Conservation (phyloP, 768 basidiomycete genomes). For the Phaeotremella fagi region DNA sequence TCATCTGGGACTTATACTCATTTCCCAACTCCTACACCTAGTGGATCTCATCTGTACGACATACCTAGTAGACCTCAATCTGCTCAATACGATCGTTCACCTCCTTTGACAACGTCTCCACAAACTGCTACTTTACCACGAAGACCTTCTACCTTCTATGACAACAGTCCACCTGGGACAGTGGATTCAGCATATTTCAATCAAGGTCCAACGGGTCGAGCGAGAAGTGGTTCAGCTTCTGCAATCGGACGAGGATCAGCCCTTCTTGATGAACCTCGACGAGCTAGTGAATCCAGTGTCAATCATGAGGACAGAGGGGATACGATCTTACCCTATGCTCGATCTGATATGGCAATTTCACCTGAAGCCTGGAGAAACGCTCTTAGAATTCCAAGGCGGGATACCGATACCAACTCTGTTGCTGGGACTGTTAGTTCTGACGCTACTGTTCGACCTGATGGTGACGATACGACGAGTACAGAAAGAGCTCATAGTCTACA, state of each 20-base stretch:
- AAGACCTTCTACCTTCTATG: slow-evolving; percentile 29
- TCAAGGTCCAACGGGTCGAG: slow-evolving; percentile 2
- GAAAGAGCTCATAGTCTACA: slow-evolving; percentile 37
- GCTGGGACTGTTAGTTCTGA: slow-evolving; percentile 17
- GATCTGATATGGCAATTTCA: no score
- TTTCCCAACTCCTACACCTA: not conserved
- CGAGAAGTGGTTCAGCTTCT: slow-evolving; percentile 21
- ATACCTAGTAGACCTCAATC: slow-evolving; percentile 14
- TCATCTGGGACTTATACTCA: not conserved
- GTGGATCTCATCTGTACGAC: not conserved
- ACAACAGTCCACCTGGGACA: slow-evolving; percentile 19
- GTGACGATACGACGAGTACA: slow-evolving; percentile 40
- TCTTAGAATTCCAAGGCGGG: slow-evolving; percentile 10
- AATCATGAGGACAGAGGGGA: slow-evolving; percentile 14
- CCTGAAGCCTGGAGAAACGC: slow-evolving; percentile 20
- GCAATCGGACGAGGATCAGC: slow-evolving; percentile 5
- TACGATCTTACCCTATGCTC: slow-evolving; percentile 17
- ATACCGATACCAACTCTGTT: not conserved
- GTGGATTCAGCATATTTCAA: slow-evolving; percentile 7
- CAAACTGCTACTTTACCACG: slow-evolving; percentile 20
- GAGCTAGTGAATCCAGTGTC: slow-evolving; percentile 20
- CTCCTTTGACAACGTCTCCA: slow-evolving; percentile 23
- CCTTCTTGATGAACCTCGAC: slow-evolving; percentile 10
- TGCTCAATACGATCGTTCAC: slow-evolving; percentile 33
- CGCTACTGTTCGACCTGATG: slow-evolving; percentile 20